A percentile compares a stretch with the other conserved stretches of the same genome.
These are phyloP conservation scores for Globisporangium solare DNA, from an alignment of 352 stramenopile genomes.

Conservation along the genomic window DNA sequence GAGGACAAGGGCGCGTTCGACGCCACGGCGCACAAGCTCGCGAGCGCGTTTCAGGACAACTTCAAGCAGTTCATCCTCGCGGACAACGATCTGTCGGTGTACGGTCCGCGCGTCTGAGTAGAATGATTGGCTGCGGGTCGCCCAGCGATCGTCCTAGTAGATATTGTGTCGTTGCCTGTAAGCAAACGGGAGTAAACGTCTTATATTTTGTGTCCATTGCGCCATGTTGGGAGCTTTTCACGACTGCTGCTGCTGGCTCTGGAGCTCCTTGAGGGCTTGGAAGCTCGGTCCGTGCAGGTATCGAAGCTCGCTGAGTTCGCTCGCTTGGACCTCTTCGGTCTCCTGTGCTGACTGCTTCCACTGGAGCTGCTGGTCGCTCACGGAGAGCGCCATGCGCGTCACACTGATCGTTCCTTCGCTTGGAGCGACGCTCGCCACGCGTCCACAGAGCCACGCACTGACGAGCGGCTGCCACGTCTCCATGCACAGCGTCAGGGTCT, in stretches of 20 bases:
- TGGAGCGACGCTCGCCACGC: conserved; percentile 16
- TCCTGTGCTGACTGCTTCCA: conserved; percentile 10
- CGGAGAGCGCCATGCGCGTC: conserved; percentile 1
- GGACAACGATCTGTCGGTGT: conserved; percentile 66
- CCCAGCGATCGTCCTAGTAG: neutral
- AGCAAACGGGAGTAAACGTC: neutral
- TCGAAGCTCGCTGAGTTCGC: conserved; percentile 50
- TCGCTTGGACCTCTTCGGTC: conserved; percentile 6
- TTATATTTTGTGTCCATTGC: neutral
- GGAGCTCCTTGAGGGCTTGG: neutral
- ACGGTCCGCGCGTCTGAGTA: conserved; percentile 45
- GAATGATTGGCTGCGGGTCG: neutral
- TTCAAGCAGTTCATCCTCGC: conserved; percentile 85
- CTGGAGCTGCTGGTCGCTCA: conserved; percentile 6
- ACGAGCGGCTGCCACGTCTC: conserved; percentile 72
- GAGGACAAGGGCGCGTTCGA: conserved; percentile 76
- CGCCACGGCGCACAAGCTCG: conserved; percentile 69
- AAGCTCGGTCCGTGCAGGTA: conserved; percentile 40
- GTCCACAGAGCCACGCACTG: conserved; percentile 62
- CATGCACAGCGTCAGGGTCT: conserved; percentile 69
- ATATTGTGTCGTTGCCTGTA: neutral
- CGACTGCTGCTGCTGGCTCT: neutral
- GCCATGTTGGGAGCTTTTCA: too few species aligned
- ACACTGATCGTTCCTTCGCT: conserved; percentile 3
- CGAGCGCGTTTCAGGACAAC: conserved; percentile 74